A percentile compares a stretch with the other conserved stretches of the same genome.
Conservation (phyloP, 2,329 filamentous ascomycete species). For the Botrytis fragariae region DNA sequence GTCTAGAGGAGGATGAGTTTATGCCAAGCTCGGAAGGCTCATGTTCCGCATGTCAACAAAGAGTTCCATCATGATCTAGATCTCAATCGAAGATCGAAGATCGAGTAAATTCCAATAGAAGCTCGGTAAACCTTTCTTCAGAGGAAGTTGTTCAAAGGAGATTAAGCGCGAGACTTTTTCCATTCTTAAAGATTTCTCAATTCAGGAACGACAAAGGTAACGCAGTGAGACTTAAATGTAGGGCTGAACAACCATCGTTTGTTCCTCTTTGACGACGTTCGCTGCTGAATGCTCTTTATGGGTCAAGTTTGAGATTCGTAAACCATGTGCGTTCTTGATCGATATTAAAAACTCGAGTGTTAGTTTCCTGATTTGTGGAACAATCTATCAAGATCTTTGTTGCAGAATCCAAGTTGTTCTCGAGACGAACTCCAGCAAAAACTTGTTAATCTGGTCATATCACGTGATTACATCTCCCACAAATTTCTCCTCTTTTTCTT, state of each 20-base stretch:
- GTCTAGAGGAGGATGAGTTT: not conserved
- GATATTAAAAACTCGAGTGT: not conserved
- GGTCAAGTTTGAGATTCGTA: not conserved
- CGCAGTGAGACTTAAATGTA: not conserved
- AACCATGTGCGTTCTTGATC: not conserved
- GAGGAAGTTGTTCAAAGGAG: not conserved
- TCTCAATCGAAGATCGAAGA: not conserved
- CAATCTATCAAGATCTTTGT: not conserved
- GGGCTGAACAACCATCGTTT: not conserved
- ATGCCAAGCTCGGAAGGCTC: not conserved
- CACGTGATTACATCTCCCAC: not conserved
- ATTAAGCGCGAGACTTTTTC: not conserved
- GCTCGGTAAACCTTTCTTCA: not conserved
- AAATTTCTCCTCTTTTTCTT: not conserved
- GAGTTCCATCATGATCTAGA: not conserved
- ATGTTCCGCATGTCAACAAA: not conserved
- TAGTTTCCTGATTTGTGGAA: not conserved
- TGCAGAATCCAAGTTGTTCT: not conserved
- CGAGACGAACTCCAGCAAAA: not conserved
- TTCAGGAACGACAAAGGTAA: not conserved
- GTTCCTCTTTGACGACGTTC: not conserved
- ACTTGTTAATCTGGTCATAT: not conserved
- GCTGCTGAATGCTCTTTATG: not conserved
- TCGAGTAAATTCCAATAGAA: not conserved
- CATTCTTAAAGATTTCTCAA: fast-evolving